phyloP scores from a whole-genome alignment of 2,329 filamentous ascomycete species.

The Fusarium pininemorale region DNA sequence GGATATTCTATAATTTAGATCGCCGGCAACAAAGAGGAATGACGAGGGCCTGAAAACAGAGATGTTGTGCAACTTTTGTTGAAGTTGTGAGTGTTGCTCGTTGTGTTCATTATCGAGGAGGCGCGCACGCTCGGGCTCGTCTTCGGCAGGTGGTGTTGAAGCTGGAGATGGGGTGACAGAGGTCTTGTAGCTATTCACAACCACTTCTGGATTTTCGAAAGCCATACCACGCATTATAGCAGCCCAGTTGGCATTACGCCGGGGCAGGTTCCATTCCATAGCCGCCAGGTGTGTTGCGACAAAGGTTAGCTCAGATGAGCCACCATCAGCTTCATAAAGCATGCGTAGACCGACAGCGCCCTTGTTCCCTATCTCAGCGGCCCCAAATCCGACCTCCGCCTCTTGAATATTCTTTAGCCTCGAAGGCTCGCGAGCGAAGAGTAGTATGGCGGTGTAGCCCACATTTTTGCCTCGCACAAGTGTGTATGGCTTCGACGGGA shows the following conservation, averaged over 20 bases:
- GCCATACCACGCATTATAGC: slow-evolving; percentile 82
- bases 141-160: slow-evolving; percentile 37
- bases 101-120: slow-evolving; percentile 50
- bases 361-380: slow-evolving; percentile 94
- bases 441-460: slow-evolving; percentile 89
- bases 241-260: slow-evolving; percentile 89
- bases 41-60: slow-evolving; percentile 79
- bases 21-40: slow-evolving; percentile 87
- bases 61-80: slow-evolving; percentile 61
- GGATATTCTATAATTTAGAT: slow-evolving; percentile 93
- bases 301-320: slow-evolving; percentile 76
- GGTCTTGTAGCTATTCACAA: slow-evolving; percentile 43
- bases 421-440: slow-evolving; percentile 76
- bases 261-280: slow-evolving; percentile 79
- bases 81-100: slow-evolving; percentile 49
- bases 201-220: slow-evolving; percentile 67
- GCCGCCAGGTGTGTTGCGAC: slow-evolving; percentile 89
- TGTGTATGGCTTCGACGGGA: slow-evolving; percentile 64
- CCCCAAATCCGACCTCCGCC: slow-evolving; percentile 85
- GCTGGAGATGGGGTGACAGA: slow-evolving; percentile 36
- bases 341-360: slow-evolving; percentile 85
- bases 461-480: slow-evolving; percentile 77
- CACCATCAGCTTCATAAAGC: slow-evolving; percentile 57
- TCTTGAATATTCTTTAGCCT: slow-evolving; percentile 73
- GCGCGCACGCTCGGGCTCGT: slow-evolving; percentile 43